phyloP scores from a whole-genome alignment of 495 filamentous ascomycete genomes.

The Hypoxylon fuscum region DNA sequence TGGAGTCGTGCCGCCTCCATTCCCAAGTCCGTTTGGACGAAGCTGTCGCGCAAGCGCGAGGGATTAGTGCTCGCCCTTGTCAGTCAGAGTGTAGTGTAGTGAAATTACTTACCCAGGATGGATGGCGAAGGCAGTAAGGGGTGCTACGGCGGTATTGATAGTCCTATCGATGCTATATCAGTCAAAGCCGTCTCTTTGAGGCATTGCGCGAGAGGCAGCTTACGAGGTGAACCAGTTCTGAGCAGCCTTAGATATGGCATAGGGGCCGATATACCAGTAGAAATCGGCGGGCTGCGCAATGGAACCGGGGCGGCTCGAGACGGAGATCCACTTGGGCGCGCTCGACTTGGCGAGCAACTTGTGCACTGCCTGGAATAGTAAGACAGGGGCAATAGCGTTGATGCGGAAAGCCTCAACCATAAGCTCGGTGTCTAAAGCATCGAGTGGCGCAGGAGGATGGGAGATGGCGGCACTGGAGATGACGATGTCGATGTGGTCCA shows the following conservation, averaged over 20 bases:
- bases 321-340: slow-evolving; percentile 18
- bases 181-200: background rate
- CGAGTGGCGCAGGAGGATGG: slow-evolving; percentile 15
- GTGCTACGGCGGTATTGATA: background rate
- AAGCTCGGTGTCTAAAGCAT: slow-evolving; percentile 15
- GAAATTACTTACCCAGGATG: slow-evolving; percentile 2
- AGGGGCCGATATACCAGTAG: slow-evolving; percentile 12
- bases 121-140: slow-evolving; percentile 4
- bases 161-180: background rate
- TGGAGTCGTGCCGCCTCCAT: too few relatives aligned
- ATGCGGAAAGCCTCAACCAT: slow-evolving; percentile 16
- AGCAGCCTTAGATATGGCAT: slow-evolving; percentile 22
- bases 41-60: background rate
- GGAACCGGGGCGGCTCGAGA: slow-evolving; percentile 6
- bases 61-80: background rate
- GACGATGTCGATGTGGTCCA: slow-evolving; percentile 34
- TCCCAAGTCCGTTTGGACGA: background rate
- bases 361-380: slow-evolving; percentile 18
- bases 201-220: background rate
- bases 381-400: slow-evolving; percentile 24
- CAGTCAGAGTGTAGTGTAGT: slow-evolving; percentile 9
- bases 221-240: slow-evolving; percentile 28
- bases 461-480: slow-evolving; percentile 19
- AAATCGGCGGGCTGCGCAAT: slow-evolving; percentile 8
- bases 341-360: slow-evolving; percentile 22